Conservation (phyloP, 2,329 filamentous ascomycete genomes). For the Alternaria hordeiaustralica region DNA sequence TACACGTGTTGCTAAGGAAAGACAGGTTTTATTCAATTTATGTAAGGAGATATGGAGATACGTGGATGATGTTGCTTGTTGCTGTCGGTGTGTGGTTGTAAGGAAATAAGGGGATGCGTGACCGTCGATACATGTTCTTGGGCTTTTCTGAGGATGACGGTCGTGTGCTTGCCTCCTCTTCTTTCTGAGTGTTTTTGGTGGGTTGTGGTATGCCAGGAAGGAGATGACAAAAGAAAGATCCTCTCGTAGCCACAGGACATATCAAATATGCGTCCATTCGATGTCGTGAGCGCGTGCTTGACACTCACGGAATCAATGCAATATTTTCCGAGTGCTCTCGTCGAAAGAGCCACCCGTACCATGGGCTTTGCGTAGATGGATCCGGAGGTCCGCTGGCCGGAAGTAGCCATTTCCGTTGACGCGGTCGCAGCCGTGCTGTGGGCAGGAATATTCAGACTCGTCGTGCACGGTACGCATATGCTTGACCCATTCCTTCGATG, state of each 20-base stretch:
- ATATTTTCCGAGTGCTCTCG: too few species aligned
- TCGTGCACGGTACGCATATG: not conserved
- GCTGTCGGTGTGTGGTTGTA: rapidly evolving
- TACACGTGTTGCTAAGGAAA: not conserved
- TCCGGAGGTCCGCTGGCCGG: not conserved
- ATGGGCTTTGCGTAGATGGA: not conserved
- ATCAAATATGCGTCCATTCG: too few species aligned
- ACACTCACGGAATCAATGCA: too few species aligned
- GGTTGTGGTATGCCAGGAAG: not conserved
- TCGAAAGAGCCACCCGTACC: not conserved
- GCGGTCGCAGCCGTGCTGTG: not conserved
- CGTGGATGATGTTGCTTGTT: not conserved
- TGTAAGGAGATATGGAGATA: not conserved
- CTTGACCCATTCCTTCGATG: not conserved
- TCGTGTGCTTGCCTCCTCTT: not conserved
- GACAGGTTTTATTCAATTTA: not conserved
- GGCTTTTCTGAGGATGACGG: rapidly evolving
- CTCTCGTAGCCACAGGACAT: too few species aligned
- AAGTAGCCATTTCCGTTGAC: not conserved
- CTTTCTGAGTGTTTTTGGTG: not conserved
- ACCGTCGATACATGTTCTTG: not conserved
- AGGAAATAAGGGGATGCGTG: not conserved
- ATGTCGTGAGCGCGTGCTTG: too few species aligned
- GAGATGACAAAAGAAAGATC: not conserved
- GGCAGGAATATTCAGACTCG: not conserved